A percentile compares a stretch with the other conserved stretches of the same genome.
Evolutionary conservation across 495 filamentous ascomycete species (phyloP).

Genomic region (Podospora appendiculata): DNA sequence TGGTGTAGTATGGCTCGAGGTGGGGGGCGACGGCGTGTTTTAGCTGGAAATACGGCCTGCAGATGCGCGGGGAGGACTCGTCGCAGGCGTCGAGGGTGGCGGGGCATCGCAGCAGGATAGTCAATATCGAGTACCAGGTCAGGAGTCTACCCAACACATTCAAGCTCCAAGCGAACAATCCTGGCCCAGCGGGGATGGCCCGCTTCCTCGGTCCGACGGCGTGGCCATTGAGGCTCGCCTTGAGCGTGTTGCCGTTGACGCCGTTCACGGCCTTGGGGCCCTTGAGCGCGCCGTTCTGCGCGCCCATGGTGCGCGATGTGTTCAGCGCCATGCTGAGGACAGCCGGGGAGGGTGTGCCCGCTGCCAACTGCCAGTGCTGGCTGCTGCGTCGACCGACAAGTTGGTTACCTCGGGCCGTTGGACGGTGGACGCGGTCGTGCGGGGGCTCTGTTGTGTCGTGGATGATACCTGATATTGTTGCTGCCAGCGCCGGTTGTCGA

Average conservation of each 20-base stretch:
- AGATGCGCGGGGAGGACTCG: constrained; percentile 67
- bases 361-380: not conserved
- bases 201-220: constrained; percentile 14
- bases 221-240: constrained; percentile 22
- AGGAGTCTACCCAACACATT: constrained; percentile 60
- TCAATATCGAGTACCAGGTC: constrained; percentile 80
- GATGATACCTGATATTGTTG: no score
- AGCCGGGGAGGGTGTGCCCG: not conserved
- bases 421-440: no score
- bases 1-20: constrained; percentile 77
- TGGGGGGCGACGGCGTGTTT: constrained; percentile 65
- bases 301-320: constrained; percentile 17
- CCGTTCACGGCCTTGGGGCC: constrained; percentile 14
- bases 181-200: constrained; percentile 19
- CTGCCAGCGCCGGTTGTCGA: no score
- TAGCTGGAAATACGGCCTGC: constrained; percentile 71
- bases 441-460: not conserved
- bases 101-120: constrained; percentile 77
- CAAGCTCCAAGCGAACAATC: constrained; percentile 43
- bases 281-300: constrained; percentile 27
- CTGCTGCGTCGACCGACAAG: no score
- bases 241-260: constrained; percentile 18
- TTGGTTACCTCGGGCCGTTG: no score
- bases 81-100: constrained; percentile 55
- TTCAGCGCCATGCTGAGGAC: constrained; percentile 20